A percentile compares a stretch with the other conserved stretches of the same genome.
These are phyloP conservation scores for Tolypocladium endophyticum DNA, from an alignment of 2,329 filamentous ascomycete genomes.

Conservation along the genomic window DNA sequence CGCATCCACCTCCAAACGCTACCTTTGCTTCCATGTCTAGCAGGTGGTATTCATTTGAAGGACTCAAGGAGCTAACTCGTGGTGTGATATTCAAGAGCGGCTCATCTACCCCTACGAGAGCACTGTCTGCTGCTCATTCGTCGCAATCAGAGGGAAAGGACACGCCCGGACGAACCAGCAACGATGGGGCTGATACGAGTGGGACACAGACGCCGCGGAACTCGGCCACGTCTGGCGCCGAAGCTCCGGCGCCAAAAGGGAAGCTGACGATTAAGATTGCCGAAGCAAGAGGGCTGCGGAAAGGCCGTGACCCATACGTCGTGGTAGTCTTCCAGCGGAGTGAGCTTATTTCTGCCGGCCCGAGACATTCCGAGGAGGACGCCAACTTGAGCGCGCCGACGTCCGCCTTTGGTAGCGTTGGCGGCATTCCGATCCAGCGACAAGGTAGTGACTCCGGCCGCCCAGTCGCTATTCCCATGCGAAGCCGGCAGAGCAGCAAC, in stretches of 20 bases:
- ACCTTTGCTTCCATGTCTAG: slow-evolving; percentile 26
- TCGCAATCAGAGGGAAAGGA: slow-evolving; percentile 35
- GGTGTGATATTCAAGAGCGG: slow-evolving; percentile 71
- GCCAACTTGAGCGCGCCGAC: slow-evolving; percentile 37
- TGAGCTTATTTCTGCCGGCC: slow-evolving; percentile 86
- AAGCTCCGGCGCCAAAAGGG: slow-evolving; percentile 65
- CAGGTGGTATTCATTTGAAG: slow-evolving; percentile 54
- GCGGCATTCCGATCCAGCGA: slow-evolving; percentile 52
- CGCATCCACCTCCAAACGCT: slow-evolving; percentile 36
- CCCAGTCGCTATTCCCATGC: slow-evolving; percentile 92
- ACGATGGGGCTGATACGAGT: slow-evolving; percentile 33
- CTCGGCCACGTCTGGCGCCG: slow-evolving; percentile 35
- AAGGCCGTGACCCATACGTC: slow-evolving; percentile 83
- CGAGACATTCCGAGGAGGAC: slow-evolving; percentile 53
- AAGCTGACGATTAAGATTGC: slow-evolving; percentile 83
- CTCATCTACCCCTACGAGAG: slow-evolving; percentile 79
- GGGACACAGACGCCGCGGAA: slow-evolving; percentile 42
- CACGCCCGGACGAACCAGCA: slow-evolving; percentile 25
- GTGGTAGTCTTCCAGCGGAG: slow-evolving; percentile 95
- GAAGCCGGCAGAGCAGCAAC: slow-evolving; percentile 91
- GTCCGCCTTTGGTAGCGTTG: slow-evolving; percentile 40
- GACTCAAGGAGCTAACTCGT: slow-evolving; percentile 83
- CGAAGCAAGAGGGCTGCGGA: slow-evolving; percentile 72
- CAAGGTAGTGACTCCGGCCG: slow-evolving; percentile 73
- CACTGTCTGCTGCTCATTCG: slow-evolving; percentile 57